A percentile compares a stretch with the other conserved stretches of the same genome.
Evolutionary conservation across 2,329 filamentous ascomycete species (phyloP).

Genomic region (Claviceps quebecensis): DNA sequence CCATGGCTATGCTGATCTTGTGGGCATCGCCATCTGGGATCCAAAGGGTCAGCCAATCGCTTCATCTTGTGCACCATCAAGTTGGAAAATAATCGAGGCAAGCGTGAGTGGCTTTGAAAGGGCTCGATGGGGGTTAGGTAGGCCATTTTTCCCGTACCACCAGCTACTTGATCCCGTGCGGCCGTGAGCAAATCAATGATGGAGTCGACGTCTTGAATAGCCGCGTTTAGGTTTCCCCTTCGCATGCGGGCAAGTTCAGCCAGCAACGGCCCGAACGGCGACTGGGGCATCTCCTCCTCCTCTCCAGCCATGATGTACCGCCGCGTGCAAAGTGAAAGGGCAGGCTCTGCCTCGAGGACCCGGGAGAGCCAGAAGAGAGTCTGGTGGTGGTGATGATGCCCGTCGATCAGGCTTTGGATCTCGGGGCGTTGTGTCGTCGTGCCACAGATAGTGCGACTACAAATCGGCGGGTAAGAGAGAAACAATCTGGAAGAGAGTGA

Average conservation of each 20-base stretch:
- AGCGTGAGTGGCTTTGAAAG: background rate
- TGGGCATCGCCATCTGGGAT: slow-evolving; percentile 26
- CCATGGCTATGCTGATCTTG: slow-evolving; percentile 58
- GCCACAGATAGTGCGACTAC: background rate
- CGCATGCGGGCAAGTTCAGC: slow-evolving; percentile 62
- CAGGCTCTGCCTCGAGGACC: background rate
- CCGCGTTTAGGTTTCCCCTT: slow-evolving; percentile 52
- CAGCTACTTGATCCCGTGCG: slow-evolving; percentile 59
- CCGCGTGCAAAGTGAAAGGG: background rate
- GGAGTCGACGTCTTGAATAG: slow-evolving; percentile 66
- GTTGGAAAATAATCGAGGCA: background rate
- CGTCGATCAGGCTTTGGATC: background rate
- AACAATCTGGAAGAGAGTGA: background rate
- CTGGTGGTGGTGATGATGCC: background rate
- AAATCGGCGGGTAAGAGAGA: background rate
- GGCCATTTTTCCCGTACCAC: slow-evolving; percentile 33
- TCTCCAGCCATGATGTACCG: slow-evolving; percentile 19
- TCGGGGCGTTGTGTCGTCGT: background rate
- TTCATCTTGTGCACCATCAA: slow-evolving; percentile 1
- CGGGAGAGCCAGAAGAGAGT: background rate
- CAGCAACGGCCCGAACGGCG: slow-evolving; percentile 43
- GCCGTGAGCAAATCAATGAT: slow-evolving; percentile 64
- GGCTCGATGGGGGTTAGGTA: background rate
- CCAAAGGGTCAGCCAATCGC: slow-evolving; percentile 8
- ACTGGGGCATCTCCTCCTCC: slow-evolving; percentile 23